Evolutionary conservation across 805 yeast genomes (phyloP), one percentile per base, ranked within the genome.

Genomic region (Starmerella stigmatis): DNA sequence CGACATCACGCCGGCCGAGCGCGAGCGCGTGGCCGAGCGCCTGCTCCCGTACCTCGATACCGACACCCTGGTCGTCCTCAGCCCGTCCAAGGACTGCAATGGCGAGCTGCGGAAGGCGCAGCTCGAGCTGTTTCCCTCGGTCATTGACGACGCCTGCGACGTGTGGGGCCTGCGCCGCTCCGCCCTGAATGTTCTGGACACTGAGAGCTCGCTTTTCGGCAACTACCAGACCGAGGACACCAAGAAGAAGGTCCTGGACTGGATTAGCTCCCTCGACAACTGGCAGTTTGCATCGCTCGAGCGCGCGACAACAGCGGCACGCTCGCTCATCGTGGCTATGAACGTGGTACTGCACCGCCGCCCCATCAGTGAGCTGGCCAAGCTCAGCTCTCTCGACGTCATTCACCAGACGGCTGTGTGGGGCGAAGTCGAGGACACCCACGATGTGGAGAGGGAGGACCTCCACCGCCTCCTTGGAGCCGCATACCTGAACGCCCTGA

Each of bases 391-490:
- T 46, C 68, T 92, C 56, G 99, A 92, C 60, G 79, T 79, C 12
- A 77, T 80, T 27, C 75, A 75, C 64, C 99, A 92, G 65, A 83
- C 94, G 28, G 78, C 76, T 19, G 74, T 79, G 58, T 92, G 98
- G 98, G 98, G 98, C 26, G 96, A 89, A 64, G 97, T 89, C 20
- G 97, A 92, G 65, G 98, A 92, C 59, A 86, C 97, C 2, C 98
- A 92, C 60, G 98, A 92, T 62, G 96, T 92, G n/a, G 94, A 85
- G 57, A 80, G 81, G 62, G 94, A 79, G 31, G 96, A 92, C 56
- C 72, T 94, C 56, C 71, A 85, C 57, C 78, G 96, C 63, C 78
- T 79, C 57, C 72, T 92, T 38, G 78, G 89, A 28, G 74, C 86
- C 53, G 88, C 94, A 23, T 81, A 88, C 4, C 61, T 82, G 30